Evolutionary conservation across 345 rosid genomes (phyloP), one percentile per base, ranked within the genome.

Genomic region (Erysimum cheiranthoides): DNA sequence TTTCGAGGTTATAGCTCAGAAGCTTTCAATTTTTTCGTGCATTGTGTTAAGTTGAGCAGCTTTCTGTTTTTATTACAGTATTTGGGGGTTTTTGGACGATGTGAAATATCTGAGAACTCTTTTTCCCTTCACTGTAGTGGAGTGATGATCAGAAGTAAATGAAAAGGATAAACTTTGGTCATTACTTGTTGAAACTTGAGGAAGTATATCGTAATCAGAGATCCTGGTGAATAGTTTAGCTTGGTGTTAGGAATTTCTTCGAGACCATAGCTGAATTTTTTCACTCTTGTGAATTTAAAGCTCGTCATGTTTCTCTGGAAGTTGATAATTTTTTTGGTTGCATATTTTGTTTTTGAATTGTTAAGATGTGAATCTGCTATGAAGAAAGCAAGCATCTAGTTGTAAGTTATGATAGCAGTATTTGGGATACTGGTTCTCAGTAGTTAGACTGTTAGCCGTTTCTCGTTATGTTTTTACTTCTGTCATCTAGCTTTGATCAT

Each of bases 381-480:
- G 13, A 49, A 16, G 28, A 66, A 59, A 68, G 35, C 47, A 30
- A 58, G 18, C 43, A 7, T 36, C 32, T 58, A 38, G 43, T 17
- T 66, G 34, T n/a, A 16, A 12, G n/a, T 47, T 38, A 9, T 16
- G 35, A 36, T 28, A 28, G 5, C 28, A 53, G 35, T 67, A 6
- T 17, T 50, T 18, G 32, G 17, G 59, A 32, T 66, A 18, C 45
- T 12, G 47, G 34, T 49, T 66, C 45, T 51, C 16, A 13, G 30
- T 25, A 2, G 18, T 32, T 14, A 50, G 62, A 50, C 60, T 68
- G 68, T 11, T 49, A 28, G 78, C 17, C 60, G n/a, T 10, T 75
- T 2, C 25, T 21, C 25, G 1, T 21, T 21, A 21, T 21, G 65
- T 57, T 5, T 32, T 21, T 31, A 28, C 32, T 53, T 54, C 10